Base-by-base conservation (phyloP, 805 yeast species). In the Lipomyces kockii region DNA sequence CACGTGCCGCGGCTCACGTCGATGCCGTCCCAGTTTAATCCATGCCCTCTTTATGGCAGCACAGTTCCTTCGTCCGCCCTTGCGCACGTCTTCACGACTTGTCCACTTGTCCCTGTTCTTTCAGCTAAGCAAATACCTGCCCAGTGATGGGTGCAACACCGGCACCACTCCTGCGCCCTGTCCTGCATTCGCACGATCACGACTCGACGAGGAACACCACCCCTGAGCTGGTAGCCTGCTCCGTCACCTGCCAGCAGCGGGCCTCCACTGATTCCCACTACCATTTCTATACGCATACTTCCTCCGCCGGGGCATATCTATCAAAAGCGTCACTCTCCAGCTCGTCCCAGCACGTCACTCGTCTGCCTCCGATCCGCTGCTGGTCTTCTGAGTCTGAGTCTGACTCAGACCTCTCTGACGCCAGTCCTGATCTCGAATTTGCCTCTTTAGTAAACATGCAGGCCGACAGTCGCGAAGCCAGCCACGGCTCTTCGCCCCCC, bases 1-100 rank as follows among this genome's bases (percentile, higher is more conserved):
- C 68, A 65, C 68, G 68, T 65, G 68, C 62, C 39, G 65, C 62
- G 62, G 65, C 65, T 65, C 60, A 51, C 25, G 17, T 54, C 37
- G 9, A n/a, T 4, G 22, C 0, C 25, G 7, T 14, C 43, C 17
- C 58, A 11, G 27, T 54, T 25, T 17, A 11, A 54, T 27, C 37
- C 22, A 27, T 32, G 52, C 51, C 12, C 55, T 12, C 32, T 5
- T 9, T 58, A 6, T 29, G 20, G 43, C 9, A 7, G 53, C 29
- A 49, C 17, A 32, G 12, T 51, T 27, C 43, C 17, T 32, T 27
- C 60, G 54, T 22, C 51, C 20, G 63, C 51, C n/a, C 12, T 20
- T 51, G 46, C 57, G 17, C 25, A 4, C 11, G 52, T 11, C 43
- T 5, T 59, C 43, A 25, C 53, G 53, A 49, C 27, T 49, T 22